Evolutionary conservation across 331 rosid species (phyloP), one percentile per base, ranked within the genome.

Genomic region (Saraca asoca): DNA sequence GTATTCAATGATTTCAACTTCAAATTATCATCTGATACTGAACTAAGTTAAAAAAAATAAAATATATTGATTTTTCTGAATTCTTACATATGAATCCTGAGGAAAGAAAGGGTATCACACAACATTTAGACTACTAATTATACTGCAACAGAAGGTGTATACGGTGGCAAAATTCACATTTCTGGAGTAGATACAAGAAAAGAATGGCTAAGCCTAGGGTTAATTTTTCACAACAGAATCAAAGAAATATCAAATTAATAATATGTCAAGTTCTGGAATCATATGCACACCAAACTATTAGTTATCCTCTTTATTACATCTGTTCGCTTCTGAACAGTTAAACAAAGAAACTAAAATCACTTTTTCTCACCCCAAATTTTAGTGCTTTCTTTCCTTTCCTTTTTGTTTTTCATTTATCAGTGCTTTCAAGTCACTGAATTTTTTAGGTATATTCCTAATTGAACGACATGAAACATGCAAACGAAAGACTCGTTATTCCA

Each of bases 301-400:
- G 48, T 56, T 37, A 20, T 68, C 66, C 61, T 58, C 64, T 77
- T 87, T 82, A 84, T 84, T 84, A 38, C 78, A 69, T 73, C 58
- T 50, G 61, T 69, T 66, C 46, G 35, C 55, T 72, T 68, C 69
- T 50, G 51, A 73, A 72, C 72, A 37, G 58, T 69, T 17, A 69
- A 51, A 64, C 44, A 15, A 46, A 42, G 38, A 82, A 69, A 70
- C 79, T 68, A 43, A 64, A 12, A 68, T 15, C 35, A 48, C 63
- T 71, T 77, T 74, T 81, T 86, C 38, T 68, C 51, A 70, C 60
- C 75, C 75, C 80, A 66, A 55, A 48, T 31, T 45, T 48, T 57
- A 70, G 58, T 65, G 75, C 51, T 46, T 65, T 62, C 6, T 24
- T 24, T n/a, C n/a, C n/a, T n/a, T n/a, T n/a, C n/a, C n/a, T n/a